Evolutionary conservation across 768 basidiomycete species (phyloP), one percentile per base, ranked within the genome.

Genomic region (Rhizopogon roseolus): DNA sequence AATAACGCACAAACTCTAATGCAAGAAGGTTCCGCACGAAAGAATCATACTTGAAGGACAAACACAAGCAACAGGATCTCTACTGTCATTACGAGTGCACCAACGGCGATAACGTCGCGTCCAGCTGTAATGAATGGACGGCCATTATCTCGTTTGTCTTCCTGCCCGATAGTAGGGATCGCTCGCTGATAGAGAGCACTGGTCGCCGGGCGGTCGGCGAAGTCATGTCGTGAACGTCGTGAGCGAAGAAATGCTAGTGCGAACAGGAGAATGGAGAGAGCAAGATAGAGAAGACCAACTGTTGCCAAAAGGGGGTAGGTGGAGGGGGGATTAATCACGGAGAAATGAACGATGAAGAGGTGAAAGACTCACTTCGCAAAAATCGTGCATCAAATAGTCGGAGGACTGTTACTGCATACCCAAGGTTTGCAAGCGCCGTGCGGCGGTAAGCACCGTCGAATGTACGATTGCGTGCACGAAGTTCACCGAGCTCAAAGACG

Each of bases 371-470:
- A 89, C 91, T 88, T 62, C 75, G 73, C 61, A 85, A 85, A 68
- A 93, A 93, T 19, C 82, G 72, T 32, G 64, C 62, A 62, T 92
- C 87, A 59, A 93, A 94, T n/a, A 93, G 77, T 43, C 89, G 82
- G 9, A 93, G 73, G 50, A 93, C 80, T 0, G 88, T 78, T 51
- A 92, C 67, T 1, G 87, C 78, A 62, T 88, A 90, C 0, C 88
- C 86, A 2, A 94, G 75, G 53, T 82, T 81, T 13, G 82, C 82
- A 8, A 93, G 73, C 0, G 90, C 90, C 0, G 84, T 87, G 27
- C 90, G 82, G 38, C 77, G 78, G 68, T 93, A 93, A 13, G 90
- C 88, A 14, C 89, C 90, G 50, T 92, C 81, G 63, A 91, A 92
- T 0, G 91, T 93, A 40, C 91, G 77, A 59, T 89, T 84, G 28